A percentile compares a stretch with the other conserved stretches of the same genome.
These are phyloP conservation scores for Actinomortierella wolfii DNA, from an alignment of 371 early-diverging fungal species.

Conservation along the genomic window DNA sequence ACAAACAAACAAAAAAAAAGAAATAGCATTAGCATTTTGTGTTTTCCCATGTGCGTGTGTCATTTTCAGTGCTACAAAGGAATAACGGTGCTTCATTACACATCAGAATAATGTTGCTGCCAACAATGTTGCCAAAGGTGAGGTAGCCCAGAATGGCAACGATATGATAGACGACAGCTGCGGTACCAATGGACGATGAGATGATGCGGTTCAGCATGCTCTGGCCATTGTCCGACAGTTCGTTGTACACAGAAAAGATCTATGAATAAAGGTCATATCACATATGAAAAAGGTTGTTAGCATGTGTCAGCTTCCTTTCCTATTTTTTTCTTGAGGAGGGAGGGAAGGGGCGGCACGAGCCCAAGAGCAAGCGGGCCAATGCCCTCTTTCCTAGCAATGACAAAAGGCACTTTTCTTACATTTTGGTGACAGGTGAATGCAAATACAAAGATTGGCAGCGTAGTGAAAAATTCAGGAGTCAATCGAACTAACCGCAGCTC, in stretches of 20 bases:
- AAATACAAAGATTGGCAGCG: conserved; percentile 98
- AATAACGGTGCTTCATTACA: conserved; percentile 56
- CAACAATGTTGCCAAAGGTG: conserved; percentile 89
- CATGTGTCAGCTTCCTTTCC: too few species aligned
- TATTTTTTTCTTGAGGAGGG: conserved; percentile 23
- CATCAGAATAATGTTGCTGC: conserved; percentile 90
- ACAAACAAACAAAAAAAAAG: not conserved
- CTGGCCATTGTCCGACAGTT: conserved; percentile 82
- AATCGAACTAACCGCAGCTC: conserved; percentile 61
- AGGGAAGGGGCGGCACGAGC: conserved; percentile 25
- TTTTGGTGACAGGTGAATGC: conserved; percentile 98
- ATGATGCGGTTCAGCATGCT: conserved; percentile 70
- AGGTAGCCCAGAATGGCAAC: conserved; percentile 95
- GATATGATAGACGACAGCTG: conserved; percentile 83
- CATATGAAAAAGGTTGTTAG: not conserved
- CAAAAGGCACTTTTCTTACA: conserved; percentile 51
- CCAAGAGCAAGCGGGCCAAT: too few species aligned
- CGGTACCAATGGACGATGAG: conserved; percentile 74
- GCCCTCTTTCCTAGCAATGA: too few species aligned
- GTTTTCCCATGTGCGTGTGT: conserved; percentile 4
- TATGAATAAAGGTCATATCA: conserved; percentile 19
- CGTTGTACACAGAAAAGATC: conserved; percentile 94
- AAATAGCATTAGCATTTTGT: not conserved
- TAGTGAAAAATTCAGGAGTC: conserved; percentile 72
- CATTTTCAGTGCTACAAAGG: conserved; percentile 3